Evolutionary conservation across 495 filamentous ascomycete genomes (phyloP), one percentile per base, ranked within the genome.

Genomic region (Trichocladium uniseriatum): DNA sequence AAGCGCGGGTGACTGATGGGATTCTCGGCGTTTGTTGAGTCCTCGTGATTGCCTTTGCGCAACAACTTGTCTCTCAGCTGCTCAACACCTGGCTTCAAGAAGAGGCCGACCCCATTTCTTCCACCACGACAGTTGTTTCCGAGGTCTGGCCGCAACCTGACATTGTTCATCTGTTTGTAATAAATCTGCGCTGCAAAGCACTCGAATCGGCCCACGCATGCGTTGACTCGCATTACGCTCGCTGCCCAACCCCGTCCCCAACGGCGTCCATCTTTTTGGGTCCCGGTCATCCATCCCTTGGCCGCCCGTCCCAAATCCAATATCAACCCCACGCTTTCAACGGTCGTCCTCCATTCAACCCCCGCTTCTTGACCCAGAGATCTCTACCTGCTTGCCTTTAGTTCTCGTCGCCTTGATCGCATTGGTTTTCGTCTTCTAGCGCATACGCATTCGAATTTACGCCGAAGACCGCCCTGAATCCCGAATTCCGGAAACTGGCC

Each of bases 1-100:
- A 55, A 44, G 49, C 29, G 35, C 54, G 54, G 57, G 54, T 49
- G 56, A 53, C 43, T 39, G 52, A 50, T 53, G 52, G 56, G 56
- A 47, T 16, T 22, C 38, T 46, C 44, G 46, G 37, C 40, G 57
- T 58, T 63, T 63, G 60, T 63, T 63, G 60, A 63, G 60, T 22
- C 58, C 58, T 63, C 57, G 60, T 63, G 60, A 63, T 63, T 60
- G 51, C 21, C 39, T 35, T 36, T 43, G 19, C 22, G n/a, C n/a
- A n/a, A n/a, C n/a, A n/a, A n/a, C n/a, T n/a, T n/a, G 38, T 24
- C 14, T 42, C 52, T 55, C 49, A 48, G 41, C 47, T 52, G 41
- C 51, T 46, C 41, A 36, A 43, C 45, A 35, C 51, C 28, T 18
- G 14, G 11, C 22, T 24, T 32, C n/a, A 19, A 20, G 31, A 37